Conservation (phyloP, 768 basidiomycete species). For the Lanmaoa rubissima region DNA sequence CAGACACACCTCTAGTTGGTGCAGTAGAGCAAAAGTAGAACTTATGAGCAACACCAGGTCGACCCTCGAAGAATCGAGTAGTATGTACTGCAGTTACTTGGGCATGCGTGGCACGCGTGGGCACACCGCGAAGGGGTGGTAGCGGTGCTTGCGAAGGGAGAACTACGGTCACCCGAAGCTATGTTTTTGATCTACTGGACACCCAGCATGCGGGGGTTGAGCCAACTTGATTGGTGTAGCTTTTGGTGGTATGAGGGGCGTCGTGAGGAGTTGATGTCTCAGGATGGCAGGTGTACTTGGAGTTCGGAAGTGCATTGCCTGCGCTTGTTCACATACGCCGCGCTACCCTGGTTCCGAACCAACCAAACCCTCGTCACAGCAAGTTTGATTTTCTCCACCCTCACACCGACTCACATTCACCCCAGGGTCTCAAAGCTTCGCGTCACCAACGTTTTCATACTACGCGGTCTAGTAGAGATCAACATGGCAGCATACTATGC, state of each 20-base stretch:
- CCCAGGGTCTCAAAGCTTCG: constrained; percentile 1
- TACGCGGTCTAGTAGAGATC: constrained; percentile 14
- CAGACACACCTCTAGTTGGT: not conserved
- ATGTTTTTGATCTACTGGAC: not conserved
- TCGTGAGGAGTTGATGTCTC: constrained; percentile 14
- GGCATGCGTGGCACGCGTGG: not conserved
- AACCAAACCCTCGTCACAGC: constrained; percentile 18
- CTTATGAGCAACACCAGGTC: not conserved
- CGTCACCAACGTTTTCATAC: constrained; percentile 2
- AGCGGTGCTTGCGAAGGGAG: not conserved
- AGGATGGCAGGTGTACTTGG: constrained; percentile 22
- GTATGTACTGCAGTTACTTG: not conserved
- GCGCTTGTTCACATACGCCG: constrained; percentile 27
- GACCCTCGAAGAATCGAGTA: not conserved
- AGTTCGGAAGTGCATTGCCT: constrained; percentile 8
- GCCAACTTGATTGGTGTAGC: not conserved
- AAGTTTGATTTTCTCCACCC: constrained; percentile 7
- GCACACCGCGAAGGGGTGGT: not conserved
- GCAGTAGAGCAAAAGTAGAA: not conserved
- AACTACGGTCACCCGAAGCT: not conserved
- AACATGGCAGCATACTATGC: constrained; percentile 34
- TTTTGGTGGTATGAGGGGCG: not conserved
- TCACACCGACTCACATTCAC: not conserved
- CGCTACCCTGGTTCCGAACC: constrained; percentile 23
- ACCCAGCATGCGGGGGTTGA: not conserved